Percentiles rank a stretch among this genome's conserved stretches.
phyloP scores from a whole-genome alignment of 2,329 filamentous ascomycete genomes.

The Ophiostoma sp. region DNA sequence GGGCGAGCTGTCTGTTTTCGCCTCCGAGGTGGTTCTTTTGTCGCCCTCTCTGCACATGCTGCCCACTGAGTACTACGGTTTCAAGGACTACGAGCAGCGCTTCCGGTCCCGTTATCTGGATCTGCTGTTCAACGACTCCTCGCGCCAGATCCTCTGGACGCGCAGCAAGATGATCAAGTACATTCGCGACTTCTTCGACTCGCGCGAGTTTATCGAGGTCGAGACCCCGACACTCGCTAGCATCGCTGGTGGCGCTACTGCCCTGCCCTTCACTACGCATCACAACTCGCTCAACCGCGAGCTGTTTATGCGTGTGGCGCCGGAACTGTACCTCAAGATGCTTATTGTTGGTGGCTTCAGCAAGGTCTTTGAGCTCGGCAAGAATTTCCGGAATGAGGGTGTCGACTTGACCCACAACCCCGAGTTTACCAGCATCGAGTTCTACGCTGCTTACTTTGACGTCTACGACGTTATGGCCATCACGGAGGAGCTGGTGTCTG shows the following conservation, averaged over 20 bases:
- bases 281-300: slow-evolving; percentile 96
- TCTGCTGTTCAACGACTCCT: slow-evolving; percentile 92
- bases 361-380: slow-evolving; percentile 92
- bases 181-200: slow-evolving; percentile 85
- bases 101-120: slow-evolving; percentile 94
- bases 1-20: slow-evolving; percentile 93
- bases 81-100: slow-evolving; percentile 92
- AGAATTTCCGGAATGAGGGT: slow-evolving; percentile 92
- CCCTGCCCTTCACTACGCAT: slow-evolving; percentile 90
- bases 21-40: slow-evolving; percentile 79
- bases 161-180: slow-evolving; percentile 86
- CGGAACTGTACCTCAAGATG: slow-evolving; percentile 97
- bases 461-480: slow-evolving; percentile 87
- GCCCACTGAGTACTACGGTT: slow-evolving; percentile 87
- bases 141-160: slow-evolving; percentile 79
- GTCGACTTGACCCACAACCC: slow-evolving; percentile 95
- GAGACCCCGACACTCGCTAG: slow-evolving; percentile 98
- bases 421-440: slow-evolving; percentile 96
- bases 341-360: slow-evolving; percentile 89
- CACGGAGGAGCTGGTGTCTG: slow-evolving; percentile 90
- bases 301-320: slow-evolving; percentile 91
- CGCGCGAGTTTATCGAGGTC: slow-evolving; percentile 85
- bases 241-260: slow-evolving; percentile 93
- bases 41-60: slow-evolving; percentile 90
- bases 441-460: slow-evolving; percentile 93